These are phyloP conservation scores for Candida tetrigidarum DNA, from an alignment of 1,139 yeast genomes.

Conservation along the genomic window DNA sequence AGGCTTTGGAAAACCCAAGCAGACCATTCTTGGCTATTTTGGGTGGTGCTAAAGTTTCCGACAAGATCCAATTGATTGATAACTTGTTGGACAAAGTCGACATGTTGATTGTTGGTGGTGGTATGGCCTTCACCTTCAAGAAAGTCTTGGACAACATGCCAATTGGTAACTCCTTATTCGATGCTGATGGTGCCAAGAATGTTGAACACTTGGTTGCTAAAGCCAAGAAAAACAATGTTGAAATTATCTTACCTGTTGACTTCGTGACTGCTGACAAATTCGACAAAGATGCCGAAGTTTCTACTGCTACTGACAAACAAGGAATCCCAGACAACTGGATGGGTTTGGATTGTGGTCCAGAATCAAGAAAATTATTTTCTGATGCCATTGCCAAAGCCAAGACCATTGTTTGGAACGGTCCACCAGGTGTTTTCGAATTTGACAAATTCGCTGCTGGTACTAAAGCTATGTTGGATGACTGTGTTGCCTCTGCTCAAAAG, in stretches of 20 bases:
- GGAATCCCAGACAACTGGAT: conserved; percentile 95
- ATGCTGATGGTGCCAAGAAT: conserved; percentile 90
- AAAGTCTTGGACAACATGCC: conserved; percentile 83
- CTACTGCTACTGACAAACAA: conserved; percentile 77
- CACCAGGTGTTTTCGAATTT: conserved; percentile 98
- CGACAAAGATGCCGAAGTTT: conserved; percentile 84
- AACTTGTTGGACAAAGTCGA: conserved; percentile 95
- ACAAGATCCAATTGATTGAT: conserved; percentile 96
- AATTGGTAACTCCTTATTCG: conserved; percentile 90
- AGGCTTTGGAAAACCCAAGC: conserved; percentile 95
- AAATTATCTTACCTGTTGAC: conserved; percentile 90
- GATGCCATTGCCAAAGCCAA: conserved; percentile 86
- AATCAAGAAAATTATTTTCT: conserved; percentile 75
- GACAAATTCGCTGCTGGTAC: conserved; percentile 90
- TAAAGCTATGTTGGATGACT: conserved; percentile 83
- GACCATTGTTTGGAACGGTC: conserved; percentile 99
- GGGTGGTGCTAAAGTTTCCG: conserved; percentile 99
- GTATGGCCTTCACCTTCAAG: conserved; percentile 99
- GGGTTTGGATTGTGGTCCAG: conserved; percentile 95
- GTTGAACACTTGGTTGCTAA: conserved; percentile 88
- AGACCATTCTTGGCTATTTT: conserved; percentile 97
- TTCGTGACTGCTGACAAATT: conserved; percentile 93
- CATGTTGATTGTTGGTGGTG: conserved; percentile 93
- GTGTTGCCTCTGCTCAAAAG: conserved; percentile 79
- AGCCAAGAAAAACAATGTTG: conserved; percentile 94